Evolutionary conservation across 2,329 filamentous ascomycete genomes (phyloP).

Genomic region (Colletotrichum lentis): DNA sequence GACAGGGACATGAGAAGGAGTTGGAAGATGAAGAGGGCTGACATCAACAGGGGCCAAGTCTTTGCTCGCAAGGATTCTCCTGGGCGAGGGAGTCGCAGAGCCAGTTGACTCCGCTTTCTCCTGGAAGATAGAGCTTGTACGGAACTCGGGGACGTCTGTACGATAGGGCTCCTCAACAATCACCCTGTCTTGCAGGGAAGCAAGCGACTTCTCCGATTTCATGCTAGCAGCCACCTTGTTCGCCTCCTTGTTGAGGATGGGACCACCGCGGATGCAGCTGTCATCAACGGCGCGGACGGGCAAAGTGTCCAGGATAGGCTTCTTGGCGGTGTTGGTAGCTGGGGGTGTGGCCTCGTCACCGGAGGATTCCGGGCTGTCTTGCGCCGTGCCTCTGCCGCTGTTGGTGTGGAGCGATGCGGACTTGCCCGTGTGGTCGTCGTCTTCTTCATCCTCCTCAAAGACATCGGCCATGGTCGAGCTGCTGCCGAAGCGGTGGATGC

Average conservation of each 20-base stretch:
- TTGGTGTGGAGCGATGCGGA: conserved; percentile 39
- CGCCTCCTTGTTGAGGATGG: conserved; percentile 56
- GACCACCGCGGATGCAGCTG: conserved; percentile 42
- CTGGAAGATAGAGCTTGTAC: conserved; percentile 49
- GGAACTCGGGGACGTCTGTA: conserved; percentile 49
- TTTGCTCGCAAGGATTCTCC: conserved; percentile 51
- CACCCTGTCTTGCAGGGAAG: conserved; percentile 61
- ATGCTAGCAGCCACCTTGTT: conserved; percentile 50
- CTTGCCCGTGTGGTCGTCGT: conserved; percentile 58
- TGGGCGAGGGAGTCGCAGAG: conserved; percentile 57
- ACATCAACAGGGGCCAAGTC: conserved; percentile 63
- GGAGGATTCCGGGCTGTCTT: conserved; percentile 19
- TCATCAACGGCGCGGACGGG: conserved; percentile 5
- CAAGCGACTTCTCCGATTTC: conserved; percentile 59
- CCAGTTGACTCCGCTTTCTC: conserved; percentile 49
- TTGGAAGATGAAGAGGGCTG: conserved; percentile 55
- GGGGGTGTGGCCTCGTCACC: conserved; percentile 48
- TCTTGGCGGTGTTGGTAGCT: conserved; percentile 40
- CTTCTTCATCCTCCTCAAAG: conserved; percentile 84
- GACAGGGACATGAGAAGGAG: conserved; percentile 58
- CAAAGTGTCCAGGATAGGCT: conserved; percentile 40
- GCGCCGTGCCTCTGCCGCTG: conserved; percentile 1
- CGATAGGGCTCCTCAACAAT: conserved; percentile 57
- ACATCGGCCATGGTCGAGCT: conserved; percentile 84
- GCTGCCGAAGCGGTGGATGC: conserved; percentile 69